Percentiles rank a stretch among this genome's conserved stretches.
phyloP scores from a whole-genome alignment of 2,329 filamentous ascomycete species.

The Metarhizium guizhouense region DNA sequence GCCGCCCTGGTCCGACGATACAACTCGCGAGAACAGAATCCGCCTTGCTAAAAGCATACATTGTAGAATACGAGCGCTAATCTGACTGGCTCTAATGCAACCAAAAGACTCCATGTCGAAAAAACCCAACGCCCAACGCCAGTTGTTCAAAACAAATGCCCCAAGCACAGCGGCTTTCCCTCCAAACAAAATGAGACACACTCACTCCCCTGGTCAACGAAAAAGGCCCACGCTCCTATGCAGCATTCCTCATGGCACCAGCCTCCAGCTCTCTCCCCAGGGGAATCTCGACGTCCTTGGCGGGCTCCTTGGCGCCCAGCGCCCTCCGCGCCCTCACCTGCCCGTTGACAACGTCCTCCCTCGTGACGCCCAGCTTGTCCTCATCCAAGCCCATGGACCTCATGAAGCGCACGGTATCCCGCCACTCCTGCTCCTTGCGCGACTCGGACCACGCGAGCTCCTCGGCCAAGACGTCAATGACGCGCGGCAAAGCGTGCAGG shows the following conservation, averaged over 20 bases:
- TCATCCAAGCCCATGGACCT: constrained; percentile 33
- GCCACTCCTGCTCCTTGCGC: constrained; percentile 48
- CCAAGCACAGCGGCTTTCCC: too few relatives aligned
- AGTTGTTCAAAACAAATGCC: too few relatives aligned
- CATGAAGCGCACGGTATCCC: constrained; percentile 39
- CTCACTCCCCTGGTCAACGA: too few relatives aligned
- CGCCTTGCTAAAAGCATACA: too few relatives aligned
- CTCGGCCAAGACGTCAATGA: constrained; percentile 65
- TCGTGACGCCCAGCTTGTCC: constrained; percentile 13
- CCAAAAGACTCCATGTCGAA: too few relatives aligned
- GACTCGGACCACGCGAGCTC: constrained; percentile 56
- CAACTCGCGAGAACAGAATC: too few relatives aligned
- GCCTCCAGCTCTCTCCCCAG: background rate
- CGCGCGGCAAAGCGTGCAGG: constrained; percentile 56
- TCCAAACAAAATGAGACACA: too few relatives aligned
- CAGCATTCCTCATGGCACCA: constrained; percentile 1
- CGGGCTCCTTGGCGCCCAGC: background rate
- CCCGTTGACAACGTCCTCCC: constrained; percentile 11
- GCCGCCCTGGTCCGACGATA: too few relatives aligned
- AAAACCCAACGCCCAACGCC: too few relatives aligned
- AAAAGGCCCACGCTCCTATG: background rate
- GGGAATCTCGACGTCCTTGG: background rate
- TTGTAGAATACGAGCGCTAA: too few relatives aligned
- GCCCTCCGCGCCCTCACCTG: background rate
- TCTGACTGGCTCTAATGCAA: too few relatives aligned